Conservation (phyloP, 257 asterid genomes). For the Vinca minor region DNA sequence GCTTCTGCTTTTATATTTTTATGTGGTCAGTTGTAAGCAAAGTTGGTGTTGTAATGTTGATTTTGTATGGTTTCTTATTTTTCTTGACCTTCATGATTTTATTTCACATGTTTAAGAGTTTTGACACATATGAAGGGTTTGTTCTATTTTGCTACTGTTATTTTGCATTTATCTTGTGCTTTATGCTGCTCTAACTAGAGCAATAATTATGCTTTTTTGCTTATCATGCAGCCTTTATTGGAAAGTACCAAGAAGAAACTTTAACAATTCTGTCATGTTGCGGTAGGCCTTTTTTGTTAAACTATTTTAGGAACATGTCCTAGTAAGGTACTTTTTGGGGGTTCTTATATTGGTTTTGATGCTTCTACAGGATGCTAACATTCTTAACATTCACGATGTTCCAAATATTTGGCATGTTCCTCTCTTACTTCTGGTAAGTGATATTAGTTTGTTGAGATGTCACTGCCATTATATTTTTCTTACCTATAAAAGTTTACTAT, state of each 20-base stretch:
- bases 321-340: slow-evolving; percentile 23
- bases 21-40: neutral
- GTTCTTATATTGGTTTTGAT: neutral
- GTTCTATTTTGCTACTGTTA: neutral
- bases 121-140: neutral
- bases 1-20: neutral
- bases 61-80: neutral
- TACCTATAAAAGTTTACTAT: neutral
- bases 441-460: slow-evolving; percentile 12
- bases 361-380: slow-evolving; percentile 46
- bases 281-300: slow-evolving; percentile 37
- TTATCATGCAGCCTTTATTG: slow-evolving; percentile 62
- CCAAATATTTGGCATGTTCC: slow-evolving; percentile 95
- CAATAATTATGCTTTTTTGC: slow-evolving; percentile 4
- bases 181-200: neutral
- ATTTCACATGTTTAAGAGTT: neutral
- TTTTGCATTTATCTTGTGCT: neutral
- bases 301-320: slow-evolving; percentile 29
- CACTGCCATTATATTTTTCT: neutral
- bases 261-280: slow-evolving; percentile 89
- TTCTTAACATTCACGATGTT: slow-evolving; percentile 70
- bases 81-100: neutral
- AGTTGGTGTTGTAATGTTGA: neutral
- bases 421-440: slow-evolving; percentile 71
- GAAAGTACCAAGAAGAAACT: slow-evolving; percentile 70